Evolutionary conservation across 1,284 basidiomycete species (phyloP), one percentile per base, ranked within the genome.

Genomic region (Singerocomus inundabilis): DNA sequence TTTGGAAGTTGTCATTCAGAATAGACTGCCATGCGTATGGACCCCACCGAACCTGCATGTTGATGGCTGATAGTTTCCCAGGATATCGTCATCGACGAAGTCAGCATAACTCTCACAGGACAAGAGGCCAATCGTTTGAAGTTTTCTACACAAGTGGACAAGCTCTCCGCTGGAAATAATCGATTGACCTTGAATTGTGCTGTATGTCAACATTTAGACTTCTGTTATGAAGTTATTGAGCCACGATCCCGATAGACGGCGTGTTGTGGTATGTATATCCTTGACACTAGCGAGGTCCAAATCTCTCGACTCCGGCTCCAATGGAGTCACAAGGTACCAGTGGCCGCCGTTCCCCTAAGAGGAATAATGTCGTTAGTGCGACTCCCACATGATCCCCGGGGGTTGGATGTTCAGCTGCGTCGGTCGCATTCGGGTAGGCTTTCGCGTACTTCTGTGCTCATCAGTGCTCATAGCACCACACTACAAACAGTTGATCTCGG

Each of bases 21-120:
- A 91, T 61, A 67, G 70, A 39, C 63, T 94, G 21, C 88, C 89
- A 46, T 90, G 87, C 57, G 91, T 92, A 68, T 64, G 52, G 42
- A 36, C 38, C 29, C 50, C 36, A 29, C 40, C 11, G 15, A 44
- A 16, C 36, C 8, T 47, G 48, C 34, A 30, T 39, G 31, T 54
- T 43, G 43, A 43, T 46, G 37, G 41, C 53, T 59, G 35, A 57
- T 40, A 12, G 38, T 36, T 49, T 54, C 26, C 6, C 49, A 81
- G 85, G 63, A 70, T 9, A 42, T 88, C 13, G 66, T 75, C 5
- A 64, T 76, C 16, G 77, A 81, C 46, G 74, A 80, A 63, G 66
- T 87, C 28, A 69, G 61, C 60, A 64, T 87, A 50, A 67, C 66
- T 11, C 66, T 85, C 15, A 60, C 68, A 25, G 86, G 86, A 10